Conservation (phyloP, 2,329 filamentous ascomycete species). For the Fonsecaea multimorphosa region DNA sequence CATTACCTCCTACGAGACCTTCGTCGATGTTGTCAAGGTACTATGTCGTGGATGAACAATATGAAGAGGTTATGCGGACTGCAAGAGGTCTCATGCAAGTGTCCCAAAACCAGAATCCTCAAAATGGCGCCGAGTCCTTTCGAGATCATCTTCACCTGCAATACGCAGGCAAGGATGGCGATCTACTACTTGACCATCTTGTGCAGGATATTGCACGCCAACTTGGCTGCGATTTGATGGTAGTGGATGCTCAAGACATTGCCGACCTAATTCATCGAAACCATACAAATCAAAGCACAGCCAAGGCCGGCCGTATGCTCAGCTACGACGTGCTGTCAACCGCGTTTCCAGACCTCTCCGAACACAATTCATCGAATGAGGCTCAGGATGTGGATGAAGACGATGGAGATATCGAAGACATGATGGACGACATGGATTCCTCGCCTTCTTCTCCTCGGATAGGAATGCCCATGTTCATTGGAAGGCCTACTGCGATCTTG, state of each 20-base stretch:
- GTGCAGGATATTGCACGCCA: conserved; percentile 68
- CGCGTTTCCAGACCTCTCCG: conserved; percentile 27
- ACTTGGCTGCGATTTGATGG: conserved; percentile 54
- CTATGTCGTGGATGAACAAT: conserved; percentile 35
- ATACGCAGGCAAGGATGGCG: conserved; percentile 63
- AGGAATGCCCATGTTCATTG: conserved; percentile 33
- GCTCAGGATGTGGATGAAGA: conserved; percentile 29
- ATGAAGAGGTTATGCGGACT: conserved; percentile 36
- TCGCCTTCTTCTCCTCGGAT: conserved; percentile 13
- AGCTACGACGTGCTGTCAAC: conserved; percentile 38
- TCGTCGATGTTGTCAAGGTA: conserved; percentile 26
- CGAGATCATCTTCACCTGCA: conserved; percentile 66
- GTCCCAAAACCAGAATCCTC: conserved; percentile 40
- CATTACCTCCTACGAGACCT: background rate
- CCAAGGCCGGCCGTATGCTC: conserved; percentile 32
- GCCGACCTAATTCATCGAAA: conserved; percentile 47
- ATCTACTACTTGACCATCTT: conserved; percentile 63
- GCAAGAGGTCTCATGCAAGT: conserved; percentile 35
- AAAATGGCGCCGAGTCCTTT: conserved; percentile 53
- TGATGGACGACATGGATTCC: conserved; percentile 29
- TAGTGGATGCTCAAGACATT: conserved; percentile 55
- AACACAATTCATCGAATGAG: conserved; percentile 31
- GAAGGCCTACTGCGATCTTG: conserved; percentile 31
- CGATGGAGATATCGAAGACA: conserved; percentile 19
- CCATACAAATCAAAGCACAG: conserved; percentile 18